Base-by-base conservation (phyloP, 148 eudicot genomes). In the Rhododendron simsii region DNA sequence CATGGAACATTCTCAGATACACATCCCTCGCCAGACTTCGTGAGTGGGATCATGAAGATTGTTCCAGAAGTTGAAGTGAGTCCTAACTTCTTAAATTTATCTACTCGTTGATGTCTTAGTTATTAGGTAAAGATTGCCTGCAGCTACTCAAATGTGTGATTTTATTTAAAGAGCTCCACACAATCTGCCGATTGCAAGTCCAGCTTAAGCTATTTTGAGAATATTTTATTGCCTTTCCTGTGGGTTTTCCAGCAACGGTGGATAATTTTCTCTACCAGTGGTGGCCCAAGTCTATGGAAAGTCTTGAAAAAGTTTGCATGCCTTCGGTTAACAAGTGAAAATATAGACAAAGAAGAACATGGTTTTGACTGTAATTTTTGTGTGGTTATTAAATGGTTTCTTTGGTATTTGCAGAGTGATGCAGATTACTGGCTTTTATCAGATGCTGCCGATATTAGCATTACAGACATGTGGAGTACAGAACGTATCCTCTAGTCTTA, bases 51-150 rank as follows among this genome's bases (percentile, higher is more conserved):
- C 90, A 93, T 95, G 94, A 95, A 97, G 92, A 97, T 97, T 85
- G 98, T 97, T 83, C 99, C 99, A 84, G 96, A 97, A 87, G 95
- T 94, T 86, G 98, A 95, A 88, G 99, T 97, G 91, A 97, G 98
- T 97, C 83, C 30, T 65, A 13, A 13, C 47, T 44, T 87, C 82
- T 73, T 78, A 16, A 44, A 77, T 74, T 23, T 85, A 69, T 81
- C 18, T 30, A 50, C 74, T 33, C 16, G 7, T 83, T 11, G 51
- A 63, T 14, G 20, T 63, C 77, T 41, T 71, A 8, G 55, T 47
- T 69, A 13, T 37, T 45, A 71, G 78, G 55, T 69, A 47, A 23
- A 71, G 12, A n/a, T 83, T 67, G 57, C 41, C 55, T 16, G 39
- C 35, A 41, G 51, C 84, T 63, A 82, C 74, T 39, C 33, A 61